These are phyloP conservation scores for Magnolia officinalis DNA, from an alignment of 164 flowering plant genomes.

Conservation along the genomic window DNA sequence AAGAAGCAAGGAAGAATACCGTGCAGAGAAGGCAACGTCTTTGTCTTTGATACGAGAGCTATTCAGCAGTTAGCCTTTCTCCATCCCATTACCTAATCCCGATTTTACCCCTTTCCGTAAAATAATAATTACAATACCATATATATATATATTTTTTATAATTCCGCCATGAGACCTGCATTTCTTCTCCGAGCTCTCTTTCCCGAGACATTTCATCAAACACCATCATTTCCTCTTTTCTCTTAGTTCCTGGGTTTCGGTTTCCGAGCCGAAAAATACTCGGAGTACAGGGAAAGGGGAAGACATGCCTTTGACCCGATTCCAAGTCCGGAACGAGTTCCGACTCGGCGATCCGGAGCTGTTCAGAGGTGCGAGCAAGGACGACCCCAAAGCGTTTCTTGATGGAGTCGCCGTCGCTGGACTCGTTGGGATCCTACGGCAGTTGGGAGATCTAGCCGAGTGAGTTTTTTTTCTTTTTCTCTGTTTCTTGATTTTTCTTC, in stretches of 20 bases:
- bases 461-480: conserved; percentile 28
- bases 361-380: conserved; percentile 42
- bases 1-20: conserved; percentile 10
- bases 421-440: conserved; percentile 92
- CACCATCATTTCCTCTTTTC: background rate
- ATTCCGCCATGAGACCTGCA: conserved; percentile 14
- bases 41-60: background rate
- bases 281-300: background rate
- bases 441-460: conserved; percentile 94
- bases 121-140: background rate
- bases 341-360: conserved; percentile 63
- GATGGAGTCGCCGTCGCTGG: conserved; percentile 92
- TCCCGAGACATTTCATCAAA: background rate
- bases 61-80: conserved; percentile 58
- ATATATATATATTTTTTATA: conserved; percentile 3
- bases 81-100: conserved; percentile 43
- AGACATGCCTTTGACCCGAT: conserved; percentile 71
- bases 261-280: background rate
- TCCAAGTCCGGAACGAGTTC: conserved; percentile 68
- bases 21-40: conserved; percentile 29
- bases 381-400: conserved; percentile 79
- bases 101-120: conserved; percentile 3
- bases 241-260: background rate
- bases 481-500: background rate
- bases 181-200: background rate